Conservation (phyloP, 768 basidiomycete genomes). For the Rubroboletus pulcherrimus region DNA sequence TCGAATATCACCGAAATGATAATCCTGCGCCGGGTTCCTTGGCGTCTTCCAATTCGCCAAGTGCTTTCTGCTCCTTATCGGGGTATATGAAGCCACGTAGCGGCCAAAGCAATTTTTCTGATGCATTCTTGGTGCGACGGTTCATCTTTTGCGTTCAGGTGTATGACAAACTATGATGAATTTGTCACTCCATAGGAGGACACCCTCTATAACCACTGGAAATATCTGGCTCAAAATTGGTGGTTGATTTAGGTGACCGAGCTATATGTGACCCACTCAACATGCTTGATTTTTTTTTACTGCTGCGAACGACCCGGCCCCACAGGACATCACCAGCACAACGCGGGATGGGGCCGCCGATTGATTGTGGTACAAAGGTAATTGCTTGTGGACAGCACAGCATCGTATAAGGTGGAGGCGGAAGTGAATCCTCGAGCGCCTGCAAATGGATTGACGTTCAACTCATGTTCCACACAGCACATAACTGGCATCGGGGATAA, state of each 20-base stretch:
- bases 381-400: neutral
- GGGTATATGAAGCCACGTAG: neutral
- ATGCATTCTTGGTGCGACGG: neutral
- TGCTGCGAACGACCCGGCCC: neutral
- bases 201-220: neutral
- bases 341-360: neutral
- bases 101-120: too few relatives aligned
- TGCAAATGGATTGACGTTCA: neutral
- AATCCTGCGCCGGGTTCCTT: neutral
- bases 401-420: too few relatives aligned
- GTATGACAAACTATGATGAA: neutral
- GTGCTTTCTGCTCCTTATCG: neutral
- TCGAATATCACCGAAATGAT: neutral
- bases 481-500: neutral
- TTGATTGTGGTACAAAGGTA: neutral
- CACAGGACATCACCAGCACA: neutral
- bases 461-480: neutral
- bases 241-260: neutral
- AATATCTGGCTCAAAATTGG: neutral
- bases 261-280: neutral
- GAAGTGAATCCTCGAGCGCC: neutral
- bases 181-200: neutral
- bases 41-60: neutral
- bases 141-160: neutral
- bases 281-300: too few relatives aligned